Conservation (phyloP, 768 basidiomycete species). For the Xerocomellus intermedius region DNA sequence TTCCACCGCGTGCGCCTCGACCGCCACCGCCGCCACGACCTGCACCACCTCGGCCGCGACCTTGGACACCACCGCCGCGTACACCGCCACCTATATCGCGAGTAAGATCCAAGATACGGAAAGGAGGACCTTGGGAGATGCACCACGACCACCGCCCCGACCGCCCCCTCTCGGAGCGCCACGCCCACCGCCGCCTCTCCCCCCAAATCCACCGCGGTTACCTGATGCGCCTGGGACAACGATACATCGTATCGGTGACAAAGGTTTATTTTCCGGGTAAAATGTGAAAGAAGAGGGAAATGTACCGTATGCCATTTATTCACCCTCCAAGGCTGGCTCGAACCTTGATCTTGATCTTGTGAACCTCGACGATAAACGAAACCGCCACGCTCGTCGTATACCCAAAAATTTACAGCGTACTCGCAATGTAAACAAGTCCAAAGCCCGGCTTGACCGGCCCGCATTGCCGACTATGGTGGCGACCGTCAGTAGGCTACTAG, state of each 20-base stretch:
- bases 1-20: conserved; percentile 48
- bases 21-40: conserved; percentile 46
- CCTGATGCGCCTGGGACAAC: conserved; percentile 55
- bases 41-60: conserved; percentile 35
- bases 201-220: conserved; percentile 69
- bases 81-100: conserved; percentile 9
- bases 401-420: conserved; percentile 12
- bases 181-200: conserved; percentile 41
- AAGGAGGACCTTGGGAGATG: conserved; percentile 1
- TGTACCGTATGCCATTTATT: conserved; percentile 38
- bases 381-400: neutral
- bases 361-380: conserved; percentile 1
- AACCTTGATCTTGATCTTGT: conserved; percentile 15
- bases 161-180: conserved; percentile 42
- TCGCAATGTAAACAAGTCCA: conserved; percentile 12
- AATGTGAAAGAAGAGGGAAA: neutral
- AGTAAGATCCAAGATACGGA: neutral
- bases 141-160: conserved; percentile 43
- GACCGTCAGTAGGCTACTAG: too few relatives aligned
- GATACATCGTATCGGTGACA: neutral
- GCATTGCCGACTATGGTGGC: too few relatives aligned
- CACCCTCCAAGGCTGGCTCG: conserved; percentile 12
- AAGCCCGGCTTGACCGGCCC: neutral
- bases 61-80: conserved; percentile 29
- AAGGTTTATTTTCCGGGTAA: neutral